Percentiles rank a stretch among this genome's conserved stretches.
phyloP scores from a whole-genome alignment of 129 eudicot genomes.

The Lactuca sativa region DNA sequence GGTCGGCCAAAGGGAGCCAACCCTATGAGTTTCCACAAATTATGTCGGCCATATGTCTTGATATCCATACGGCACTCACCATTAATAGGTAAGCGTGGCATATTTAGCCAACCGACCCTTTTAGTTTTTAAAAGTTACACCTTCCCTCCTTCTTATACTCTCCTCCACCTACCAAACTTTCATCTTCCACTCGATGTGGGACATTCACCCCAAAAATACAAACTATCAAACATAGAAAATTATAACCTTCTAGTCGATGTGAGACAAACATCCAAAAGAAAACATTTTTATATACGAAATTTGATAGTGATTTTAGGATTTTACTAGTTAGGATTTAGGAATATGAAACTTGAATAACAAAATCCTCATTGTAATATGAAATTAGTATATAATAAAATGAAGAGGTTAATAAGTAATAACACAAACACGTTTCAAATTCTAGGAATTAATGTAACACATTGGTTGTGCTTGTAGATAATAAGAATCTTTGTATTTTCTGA shows the following conservation, averaged over 20 bases:
- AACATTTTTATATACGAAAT: background rate
- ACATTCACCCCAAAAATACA: conserved; percentile 5
- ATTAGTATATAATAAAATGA: background rate
- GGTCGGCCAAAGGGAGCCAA: conserved; percentile 85
- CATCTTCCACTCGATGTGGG: conserved; percentile 46
- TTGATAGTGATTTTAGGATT: background rate
- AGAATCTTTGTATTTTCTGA: conserved; percentile 89
- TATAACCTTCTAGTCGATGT: no score
- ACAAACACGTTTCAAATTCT: conserved; percentile 7
- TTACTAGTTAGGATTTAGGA: no score
- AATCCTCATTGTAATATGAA: background rate
- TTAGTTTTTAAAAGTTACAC: background rate
- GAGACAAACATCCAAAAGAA: no score
- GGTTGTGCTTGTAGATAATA: conserved; percentile 86
- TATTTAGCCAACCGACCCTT: conserved; percentile 99
- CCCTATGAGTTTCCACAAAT: conserved; percentile 64
- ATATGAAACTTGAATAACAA: background rate
- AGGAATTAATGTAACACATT: conserved; percentile 75
- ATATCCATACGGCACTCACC: conserved; percentile 94
- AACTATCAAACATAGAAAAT: background rate
- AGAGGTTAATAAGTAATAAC: conserved; percentile 1
- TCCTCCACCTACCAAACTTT: background rate
- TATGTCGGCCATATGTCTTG: conserved; percentile 99
- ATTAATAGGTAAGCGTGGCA: conserved; percentile 57
- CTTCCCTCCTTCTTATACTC: background rate